Conservation (phyloP, 2,329 filamentous ascomycete species). For the Sporothrix variecibatus region DNA sequence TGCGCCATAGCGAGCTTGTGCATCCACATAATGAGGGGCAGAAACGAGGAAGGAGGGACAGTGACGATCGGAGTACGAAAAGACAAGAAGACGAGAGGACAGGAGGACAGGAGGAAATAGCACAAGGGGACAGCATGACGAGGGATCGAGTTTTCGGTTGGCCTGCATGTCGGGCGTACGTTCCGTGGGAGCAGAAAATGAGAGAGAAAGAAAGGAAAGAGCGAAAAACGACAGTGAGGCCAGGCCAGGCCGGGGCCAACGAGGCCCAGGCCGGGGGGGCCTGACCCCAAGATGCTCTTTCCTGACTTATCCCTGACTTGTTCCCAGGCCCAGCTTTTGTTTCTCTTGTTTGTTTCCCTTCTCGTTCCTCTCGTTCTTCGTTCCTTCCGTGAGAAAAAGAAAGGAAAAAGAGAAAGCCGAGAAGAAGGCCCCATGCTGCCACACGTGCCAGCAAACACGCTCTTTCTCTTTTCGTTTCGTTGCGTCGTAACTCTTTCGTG, state of each 20-base stretch:
- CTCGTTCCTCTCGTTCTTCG: not conserved
- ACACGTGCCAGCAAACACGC: not conserved
- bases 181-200: not conserved
- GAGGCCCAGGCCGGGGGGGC: not conserved
- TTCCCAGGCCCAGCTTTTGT: slow-evolving; percentile 1
- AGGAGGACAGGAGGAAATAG: not conserved
- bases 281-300: slow-evolving; percentile 20
- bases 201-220: not conserved
- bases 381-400: not conserved
- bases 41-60: not conserved
- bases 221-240: not conserved
- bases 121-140: not conserved
- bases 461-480: not conserved
- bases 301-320: not conserved
- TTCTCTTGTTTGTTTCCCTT: not conserved
- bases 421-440: slow-evolving; percentile 8
- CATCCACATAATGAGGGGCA: slow-evolving; percentile 14
- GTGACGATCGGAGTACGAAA: not conserved
- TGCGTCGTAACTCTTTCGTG: not conserved
- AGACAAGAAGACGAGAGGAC: not conserved
- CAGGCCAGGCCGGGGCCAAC: not conserved
- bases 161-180: not conserved
- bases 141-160: not conserved
- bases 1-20: slow-evolving; percentile 2
- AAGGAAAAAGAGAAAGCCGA: not conserved